Evolutionary conservation across 164 flowering plant species (phyloP), one percentile per base, ranked within the genome.

Genomic region (Hamamelis virginiana): DNA sequence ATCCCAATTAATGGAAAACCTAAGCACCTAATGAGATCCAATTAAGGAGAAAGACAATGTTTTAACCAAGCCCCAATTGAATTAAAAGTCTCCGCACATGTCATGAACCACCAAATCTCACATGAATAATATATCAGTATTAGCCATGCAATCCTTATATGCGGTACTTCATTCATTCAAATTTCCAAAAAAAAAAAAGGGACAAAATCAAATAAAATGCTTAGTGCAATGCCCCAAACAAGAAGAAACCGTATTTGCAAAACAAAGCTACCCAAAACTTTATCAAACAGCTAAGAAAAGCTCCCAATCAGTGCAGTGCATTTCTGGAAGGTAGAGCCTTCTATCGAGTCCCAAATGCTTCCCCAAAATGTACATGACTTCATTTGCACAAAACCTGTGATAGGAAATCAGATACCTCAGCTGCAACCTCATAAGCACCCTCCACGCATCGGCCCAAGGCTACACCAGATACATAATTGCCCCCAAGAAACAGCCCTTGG

Each of bases 391-490:
- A 65, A 70, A 69, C 66, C 69, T 74, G 78, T 6, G 85, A 86
- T 62, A 95, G 82, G 67, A 82, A 92, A 64, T 67, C 69, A 27
- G 80, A 76, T 27, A 86, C 86, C 69, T 91, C 87, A 18, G 81
- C 72, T 3, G 97, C 95, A 72, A 80, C 80, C 38, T 92, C 97
- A 71, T 84, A 90, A 66, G 97, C 99, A 45, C 91, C 86, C 80
- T 95, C 99, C 61, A 95, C 94, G 64, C 99, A 95, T 57, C 94
- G 81, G 19, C 99, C 99, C 78, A 95, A 88, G 69, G 99, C 99
- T 12, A 95, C 99, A 53, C 97, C 99, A n/a, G 94, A 76, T 0
- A 92, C 97, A 66, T 88, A 92, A 74, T 91, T 95, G 62, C 97
- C 99, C 41, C 93, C 96, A 48, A 95, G 90, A 79, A 87, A 88